A percentile compares a stretch with the other conserved stretches of the same genome.
phyloP scores from a whole-genome alignment of 371 early-diverging fungal genomes.

The Mucor mucedo region DNA sequence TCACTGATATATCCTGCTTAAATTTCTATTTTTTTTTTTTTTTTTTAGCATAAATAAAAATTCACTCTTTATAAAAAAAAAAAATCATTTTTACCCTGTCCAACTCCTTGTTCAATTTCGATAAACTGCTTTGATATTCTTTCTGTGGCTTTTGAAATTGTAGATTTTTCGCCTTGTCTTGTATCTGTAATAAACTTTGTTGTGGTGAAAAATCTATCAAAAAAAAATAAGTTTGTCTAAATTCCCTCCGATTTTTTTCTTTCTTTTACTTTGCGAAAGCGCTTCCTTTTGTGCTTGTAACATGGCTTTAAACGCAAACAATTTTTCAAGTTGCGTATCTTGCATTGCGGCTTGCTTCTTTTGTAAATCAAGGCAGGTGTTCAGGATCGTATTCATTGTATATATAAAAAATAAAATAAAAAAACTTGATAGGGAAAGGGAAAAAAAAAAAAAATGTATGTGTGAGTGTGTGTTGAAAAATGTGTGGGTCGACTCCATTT shows the following conservation, averaged over 20 bases:
- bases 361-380: slow-evolving; percentile 24
- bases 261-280: slow-evolving; percentile 23
- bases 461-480: too few relatives aligned
- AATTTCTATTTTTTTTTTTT: slow-evolving; percentile 51
- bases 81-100: slow-evolving; percentile 61
- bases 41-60: slow-evolving; percentile 4
- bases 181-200: slow-evolving; percentile 12
- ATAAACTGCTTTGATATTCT: slow-evolving; percentile 65
- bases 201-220: slow-evolving; percentile 1
- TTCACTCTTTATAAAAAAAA: background rate
- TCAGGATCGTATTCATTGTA: slow-evolving; percentile 29
- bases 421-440: background rate
- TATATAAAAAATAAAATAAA: background rate
- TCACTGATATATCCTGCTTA: slow-evolving; percentile 62
- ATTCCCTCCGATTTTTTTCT: background rate
- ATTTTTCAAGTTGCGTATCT: slow-evolving; percentile 19
- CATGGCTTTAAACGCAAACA: slow-evolving; percentile 20
- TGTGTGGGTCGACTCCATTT: too few relatives aligned
- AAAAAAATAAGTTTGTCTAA: background rate
- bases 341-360: slow-evolving; percentile 31
- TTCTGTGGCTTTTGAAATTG: slow-evolving; percentile 63
- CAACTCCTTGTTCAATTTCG: slow-evolving; percentile 77
- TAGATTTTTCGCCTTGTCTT: slow-evolving; percentile 29
- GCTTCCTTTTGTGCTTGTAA: slow-evolving; percentile 30
- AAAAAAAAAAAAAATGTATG: too few relatives aligned